Base-by-base conservation (phyloP, 1,284 basidiomycete species). In the Leccinum pachyderme region DNA sequence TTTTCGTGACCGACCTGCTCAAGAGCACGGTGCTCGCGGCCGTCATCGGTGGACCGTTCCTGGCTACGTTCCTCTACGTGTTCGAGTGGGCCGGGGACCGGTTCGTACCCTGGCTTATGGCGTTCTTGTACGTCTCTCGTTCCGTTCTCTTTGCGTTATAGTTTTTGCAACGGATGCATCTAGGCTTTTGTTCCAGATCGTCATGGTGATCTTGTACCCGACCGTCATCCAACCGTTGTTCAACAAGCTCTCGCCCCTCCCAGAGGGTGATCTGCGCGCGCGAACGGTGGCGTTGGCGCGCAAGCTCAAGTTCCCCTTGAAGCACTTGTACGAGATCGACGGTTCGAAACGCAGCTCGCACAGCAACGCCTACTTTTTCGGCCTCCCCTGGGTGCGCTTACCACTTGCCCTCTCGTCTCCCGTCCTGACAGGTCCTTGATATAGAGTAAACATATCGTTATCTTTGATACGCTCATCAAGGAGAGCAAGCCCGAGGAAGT, bases 401-500 rank as follows among this genome's bases (percentile, higher is more conserved):
- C 11, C 12, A 7, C 22, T 7, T 18, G 0, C 18, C 37, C 9
- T 37, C n/a, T 37, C 1, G 35, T 37, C 35, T 37, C n/a, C 28
- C 29, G 11, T 47, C 6, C 3, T 47, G n/a, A 25, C 18, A 1
- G 6, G 29, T 7, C 22, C 9, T 4, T 25, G 4, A 13, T n/a
- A 18, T 51, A 81, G 74, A 89, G 86, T 70, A 96, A 96, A 68
- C 93, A 95, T 72, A 95, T 99, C 64, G 95, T 98, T 69, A 90
- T 99, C 64, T 99, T 93, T 70, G 96, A 98, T 69, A 98, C 96
- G 0, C 82, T 99, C 58, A 92, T 98, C 70, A 89, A 95, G 65
- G 86, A 98, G 69, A 90, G 86, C 69, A 84, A 86, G 55, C 82
- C 94, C 0, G 89, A 91, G 29, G 91, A 95, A 71, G 91, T 97